These are phyloP conservation scores for Talaromyces sp. DNA, from an alignment of 2,329 filamentous ascomycete genomes.

Conservation along the genomic window DNA sequence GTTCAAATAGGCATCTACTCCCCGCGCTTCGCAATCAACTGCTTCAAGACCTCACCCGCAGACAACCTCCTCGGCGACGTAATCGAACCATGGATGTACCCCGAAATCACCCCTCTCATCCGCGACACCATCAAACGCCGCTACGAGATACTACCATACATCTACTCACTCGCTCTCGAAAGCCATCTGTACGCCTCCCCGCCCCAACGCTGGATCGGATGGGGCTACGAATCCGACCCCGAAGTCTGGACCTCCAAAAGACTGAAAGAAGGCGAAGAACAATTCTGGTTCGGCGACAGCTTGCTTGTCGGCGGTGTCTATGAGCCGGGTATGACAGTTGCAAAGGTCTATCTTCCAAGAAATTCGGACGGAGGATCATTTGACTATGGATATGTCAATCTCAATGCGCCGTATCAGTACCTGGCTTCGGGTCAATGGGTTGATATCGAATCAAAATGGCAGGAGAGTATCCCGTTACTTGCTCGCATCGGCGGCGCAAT, in stretches of 20 bases:
- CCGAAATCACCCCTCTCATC: conserved; percentile 58
- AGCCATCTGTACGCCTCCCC: conserved; percentile 58
- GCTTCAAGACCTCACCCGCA: conserved; percentile 64
- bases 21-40: conserved; percentile 69
- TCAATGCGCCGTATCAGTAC: conserved; percentile 57
- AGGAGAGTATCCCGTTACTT: conserved; percentile 51
- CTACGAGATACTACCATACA: conserved; percentile 67
- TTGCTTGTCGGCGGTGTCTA: conserved; percentile 62
- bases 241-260: conserved; percentile 57
- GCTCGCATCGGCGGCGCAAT: conserved; percentile 53
- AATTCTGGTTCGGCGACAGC: conserved; percentile 67
- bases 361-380: conserved; percentile 26
- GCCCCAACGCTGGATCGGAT: conserved; percentile 67
- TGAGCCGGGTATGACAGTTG: conserved; percentile 51
- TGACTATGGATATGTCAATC: conserved; percentile 58
- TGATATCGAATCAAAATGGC: conserved; percentile 48
- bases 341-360: conserved; percentile 59
- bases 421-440: conserved; percentile 52
- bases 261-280: conserved; percentile 60
- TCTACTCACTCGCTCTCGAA: conserved; percentile 60
- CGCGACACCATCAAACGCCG: conserved; percentile 63
- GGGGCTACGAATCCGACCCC: conserved; percentile 63
- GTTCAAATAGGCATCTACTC: conserved; percentile 66
- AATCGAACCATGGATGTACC: conserved; percentile 75
- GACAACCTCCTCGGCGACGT: conserved; percentile 66